phyloP scores from a whole-genome alignment of 768 basidiomycete species.

The Sarcodon sp. region DNA sequence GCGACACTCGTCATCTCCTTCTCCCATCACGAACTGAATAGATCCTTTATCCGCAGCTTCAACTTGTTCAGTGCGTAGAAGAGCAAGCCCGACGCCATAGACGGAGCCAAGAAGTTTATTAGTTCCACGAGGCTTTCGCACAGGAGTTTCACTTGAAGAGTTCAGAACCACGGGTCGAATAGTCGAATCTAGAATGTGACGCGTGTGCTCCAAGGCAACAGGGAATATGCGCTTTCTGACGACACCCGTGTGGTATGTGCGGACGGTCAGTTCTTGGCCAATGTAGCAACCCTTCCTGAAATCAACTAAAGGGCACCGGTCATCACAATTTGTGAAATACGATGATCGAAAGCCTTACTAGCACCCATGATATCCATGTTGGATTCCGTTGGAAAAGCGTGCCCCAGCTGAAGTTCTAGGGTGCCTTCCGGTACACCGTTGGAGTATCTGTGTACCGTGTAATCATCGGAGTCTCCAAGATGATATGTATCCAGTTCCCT shows the following conservation, averaged over 20 bases:
- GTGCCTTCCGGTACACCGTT: constrained; percentile 84
- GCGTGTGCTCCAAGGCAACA: constrained; percentile 34
- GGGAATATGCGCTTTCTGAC: constrained; percentile 86
- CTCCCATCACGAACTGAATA: constrained; percentile 20
- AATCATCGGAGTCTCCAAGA: constrained; percentile 36
- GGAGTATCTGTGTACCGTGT: constrained; percentile 65
- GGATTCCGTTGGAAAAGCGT: constrained; percentile 87
- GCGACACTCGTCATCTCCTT: constrained; percentile 19
- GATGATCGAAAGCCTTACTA: constrained; percentile 36
- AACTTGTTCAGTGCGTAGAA: constrained; percentile 71
- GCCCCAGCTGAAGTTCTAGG: constrained; percentile 60
- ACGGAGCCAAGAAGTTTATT: constrained; percentile 62
- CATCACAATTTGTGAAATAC: neutral
- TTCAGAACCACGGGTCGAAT: constrained; percentile 11
- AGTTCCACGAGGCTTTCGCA: constrained; percentile 52
- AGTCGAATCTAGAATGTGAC: neutral
- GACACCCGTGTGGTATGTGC: constrained; percentile 91
- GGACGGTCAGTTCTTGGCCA: constrained; percentile 93
- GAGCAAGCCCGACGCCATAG: constrained; percentile 56
- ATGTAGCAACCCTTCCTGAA: constrained; percentile 98
- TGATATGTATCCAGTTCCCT: constrained; percentile 45
- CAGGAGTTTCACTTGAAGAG: constrained; percentile 14
- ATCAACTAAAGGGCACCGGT: constrained; percentile 46
- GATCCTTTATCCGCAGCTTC: constrained; percentile 37
- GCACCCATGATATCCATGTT: constrained; percentile 93